These are phyloP conservation scores for Arctium minus DNA, from an alignment of 129 eudicot species.

Conservation along the genomic window DNA sequence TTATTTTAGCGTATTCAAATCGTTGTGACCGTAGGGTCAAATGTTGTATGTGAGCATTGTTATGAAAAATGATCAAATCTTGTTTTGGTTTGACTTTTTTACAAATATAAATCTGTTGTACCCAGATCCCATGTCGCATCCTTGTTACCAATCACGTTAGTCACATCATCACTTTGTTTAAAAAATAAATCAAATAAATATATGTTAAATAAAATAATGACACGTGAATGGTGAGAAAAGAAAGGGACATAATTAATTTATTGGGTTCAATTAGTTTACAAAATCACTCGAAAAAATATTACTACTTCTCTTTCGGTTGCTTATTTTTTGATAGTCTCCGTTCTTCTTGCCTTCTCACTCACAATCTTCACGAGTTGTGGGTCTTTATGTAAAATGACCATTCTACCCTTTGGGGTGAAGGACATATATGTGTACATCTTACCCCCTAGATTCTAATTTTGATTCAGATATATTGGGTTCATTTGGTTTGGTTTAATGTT, in stretches of 20 bases:
- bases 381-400: background rate
- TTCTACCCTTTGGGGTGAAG: background rate
- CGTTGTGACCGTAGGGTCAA: background rate
- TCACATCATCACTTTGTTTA: background rate
- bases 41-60: background rate
- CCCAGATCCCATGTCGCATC: background rate
- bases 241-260: background rate
- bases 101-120: background rate
- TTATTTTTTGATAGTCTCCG: too few species aligned
- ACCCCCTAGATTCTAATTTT: background rate
- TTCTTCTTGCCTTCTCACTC: too few species aligned
- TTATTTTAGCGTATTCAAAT: background rate
- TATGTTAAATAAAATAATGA: background rate
- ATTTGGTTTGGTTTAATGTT: background rate
- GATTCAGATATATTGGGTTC: background rate
- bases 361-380: too few species aligned
- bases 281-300: background rate
- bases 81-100: background rate
- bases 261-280: background rate
- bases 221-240: background rate
- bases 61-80: background rate
- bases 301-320: too few species aligned
- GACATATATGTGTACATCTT: background rate
- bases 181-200: background rate
- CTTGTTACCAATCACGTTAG: background rate